Evolutionary conservation across 2,329 filamentous ascomycete species (phyloP).

Genomic region (Aureobasidium lini): DNA sequence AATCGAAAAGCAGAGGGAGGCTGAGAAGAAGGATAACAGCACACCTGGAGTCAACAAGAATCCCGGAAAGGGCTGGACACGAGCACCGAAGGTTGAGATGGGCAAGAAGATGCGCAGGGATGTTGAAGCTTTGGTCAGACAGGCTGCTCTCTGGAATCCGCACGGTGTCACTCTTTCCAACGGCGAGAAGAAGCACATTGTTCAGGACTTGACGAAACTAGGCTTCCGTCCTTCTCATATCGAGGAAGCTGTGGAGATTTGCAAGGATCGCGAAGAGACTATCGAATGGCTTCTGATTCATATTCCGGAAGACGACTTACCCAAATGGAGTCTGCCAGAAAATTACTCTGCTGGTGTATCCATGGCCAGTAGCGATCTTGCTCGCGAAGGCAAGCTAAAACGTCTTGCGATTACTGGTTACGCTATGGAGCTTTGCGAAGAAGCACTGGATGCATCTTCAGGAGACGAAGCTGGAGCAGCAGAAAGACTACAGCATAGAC

Average conservation of each 20-base stretch:
- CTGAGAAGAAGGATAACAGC: constrained; percentile 50
- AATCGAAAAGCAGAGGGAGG: constrained; percentile 47
- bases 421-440: constrained; percentile 72
- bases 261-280: constrained; percentile 85
- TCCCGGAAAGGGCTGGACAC: constrained; percentile 62
- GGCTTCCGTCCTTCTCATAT: constrained; percentile 87
- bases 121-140: constrained; percentile 71
- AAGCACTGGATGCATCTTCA: constrained; percentile 61
- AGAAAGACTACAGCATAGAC: constrained; percentile 65
- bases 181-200: constrained; percentile 50
- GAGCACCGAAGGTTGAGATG: constrained; percentile 87
- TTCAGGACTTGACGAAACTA: constrained; percentile 67
- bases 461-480: constrained; percentile 72
- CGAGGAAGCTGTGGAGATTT: constrained; percentile 77
- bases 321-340: constrained; percentile 83
- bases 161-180: constrained; percentile 60
- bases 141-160: constrained; percentile 80
- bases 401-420: constrained; percentile 78
- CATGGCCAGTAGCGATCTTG: constrained; percentile 74
- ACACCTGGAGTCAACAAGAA: constrained; percentile 26
- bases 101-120: constrained; percentile 70
- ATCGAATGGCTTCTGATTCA: constrained; percentile 95
- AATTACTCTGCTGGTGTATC: constrained; percentile 85
- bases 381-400: constrained; percentile 73
- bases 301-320: constrained; percentile 94